Conservation (phyloP, 306 rosid genomes). For the Quillaja saponaria region DNA sequence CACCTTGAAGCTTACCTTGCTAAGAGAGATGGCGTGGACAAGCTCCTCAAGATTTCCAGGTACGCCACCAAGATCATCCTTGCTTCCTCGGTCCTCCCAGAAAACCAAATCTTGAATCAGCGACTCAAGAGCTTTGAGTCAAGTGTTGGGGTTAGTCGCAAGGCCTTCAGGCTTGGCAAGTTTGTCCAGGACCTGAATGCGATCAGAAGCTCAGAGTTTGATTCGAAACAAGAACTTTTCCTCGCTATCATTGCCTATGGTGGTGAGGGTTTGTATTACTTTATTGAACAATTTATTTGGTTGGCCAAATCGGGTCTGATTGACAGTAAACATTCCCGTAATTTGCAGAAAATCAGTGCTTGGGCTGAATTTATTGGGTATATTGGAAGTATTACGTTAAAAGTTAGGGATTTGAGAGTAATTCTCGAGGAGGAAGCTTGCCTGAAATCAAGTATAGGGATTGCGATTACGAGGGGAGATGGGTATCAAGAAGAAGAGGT, state of each 20-base stretch:
- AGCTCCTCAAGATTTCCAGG: slow-evolving; percentile 81
- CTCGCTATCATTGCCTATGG: slow-evolving; percentile 64
- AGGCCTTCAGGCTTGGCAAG: slow-evolving; percentile 87
- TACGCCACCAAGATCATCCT: slow-evolving; percentile 74
- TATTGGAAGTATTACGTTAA: slow-evolving; percentile 55
- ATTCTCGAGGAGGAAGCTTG: slow-evolving; percentile 57
- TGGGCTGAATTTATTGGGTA: slow-evolving; percentile 64
- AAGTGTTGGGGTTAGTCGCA: slow-evolving; percentile 83
- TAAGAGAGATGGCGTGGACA: slow-evolving; percentile 92
- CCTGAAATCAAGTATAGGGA: slow-evolving; percentile 49
- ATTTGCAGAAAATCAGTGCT: slow-evolving; percentile 46
- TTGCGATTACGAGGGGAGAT: slow-evolving; percentile 36
- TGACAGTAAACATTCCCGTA: slow-evolving; percentile 39
- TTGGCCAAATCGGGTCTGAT: slow-evolving; percentile 71
- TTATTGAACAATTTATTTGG: slow-evolving; percentile 86
- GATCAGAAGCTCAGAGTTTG: slow-evolving; percentile 41
- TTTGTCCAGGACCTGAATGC: slow-evolving; percentile 88
- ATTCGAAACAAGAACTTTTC: slow-evolving; percentile 34
- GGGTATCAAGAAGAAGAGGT: slow-evolving; percentile 40
- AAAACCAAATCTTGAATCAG: slow-evolving; percentile 42
- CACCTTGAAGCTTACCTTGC: slow-evolving; percentile 82
- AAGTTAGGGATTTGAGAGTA: slow-evolving; percentile 52
- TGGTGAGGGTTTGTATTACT: slow-evolving; percentile 76
- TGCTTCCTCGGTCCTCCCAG: slow-evolving; percentile 56
- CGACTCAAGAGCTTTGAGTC: slow-evolving; percentile 85